Evolutionary conservation across 2,329 filamentous ascomycete genomes (phyloP).

Genomic region (Claviceps digitariae): DNA sequence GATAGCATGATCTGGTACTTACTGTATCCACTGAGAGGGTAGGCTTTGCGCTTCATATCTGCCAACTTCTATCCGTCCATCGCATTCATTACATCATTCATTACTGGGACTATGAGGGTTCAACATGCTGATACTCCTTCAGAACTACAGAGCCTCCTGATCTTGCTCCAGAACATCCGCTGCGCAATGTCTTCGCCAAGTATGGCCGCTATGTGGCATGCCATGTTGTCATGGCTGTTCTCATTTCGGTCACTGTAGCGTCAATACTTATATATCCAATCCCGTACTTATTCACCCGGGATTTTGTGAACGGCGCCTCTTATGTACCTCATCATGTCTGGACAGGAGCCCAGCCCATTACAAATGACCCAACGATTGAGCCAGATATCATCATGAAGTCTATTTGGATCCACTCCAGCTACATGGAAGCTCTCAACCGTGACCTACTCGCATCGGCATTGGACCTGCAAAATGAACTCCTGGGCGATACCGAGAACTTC

Average conservation of each 20-base stretch:
- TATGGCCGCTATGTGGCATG: slow-evolving; percentile 59
- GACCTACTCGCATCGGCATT: slow-evolving; percentile 53
- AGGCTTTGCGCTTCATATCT: neutral
- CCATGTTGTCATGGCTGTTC: slow-evolving; percentile 60
- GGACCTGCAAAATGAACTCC: slow-evolving; percentile 54
- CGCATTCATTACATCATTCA: neutral
- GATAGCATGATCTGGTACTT: slow-evolving; percentile 5
- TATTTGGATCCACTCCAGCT: slow-evolving; percentile 68
- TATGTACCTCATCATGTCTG: slow-evolving; percentile 68
- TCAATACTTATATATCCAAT: slow-evolving; percentile 61
- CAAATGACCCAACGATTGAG: slow-evolving; percentile 32
- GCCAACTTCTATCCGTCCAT: neutral
- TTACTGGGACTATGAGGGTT: too few relatives aligned
- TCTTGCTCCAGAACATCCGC: slow-evolving; percentile 48
- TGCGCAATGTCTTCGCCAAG: slow-evolving; percentile 50
- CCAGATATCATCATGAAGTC: slow-evolving; percentile 72
- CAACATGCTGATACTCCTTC: neutral
- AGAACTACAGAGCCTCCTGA: slow-evolving; percentile 64
- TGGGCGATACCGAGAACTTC: slow-evolving; percentile 47
- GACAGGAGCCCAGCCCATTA: slow-evolving; percentile 57
- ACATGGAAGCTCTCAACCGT: slow-evolving; percentile 60
- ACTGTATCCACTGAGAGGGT: slow-evolving; percentile 8
- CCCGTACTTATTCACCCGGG: slow-evolving; percentile 59
- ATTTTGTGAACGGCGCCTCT: slow-evolving; percentile 56
- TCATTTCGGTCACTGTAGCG: slow-evolving; percentile 59